These are phyloP conservation scores for Colletotrichum kahawae DNA, from an alignment of 2,329 filamentous ascomycete species.

Conservation along the genomic window DNA sequence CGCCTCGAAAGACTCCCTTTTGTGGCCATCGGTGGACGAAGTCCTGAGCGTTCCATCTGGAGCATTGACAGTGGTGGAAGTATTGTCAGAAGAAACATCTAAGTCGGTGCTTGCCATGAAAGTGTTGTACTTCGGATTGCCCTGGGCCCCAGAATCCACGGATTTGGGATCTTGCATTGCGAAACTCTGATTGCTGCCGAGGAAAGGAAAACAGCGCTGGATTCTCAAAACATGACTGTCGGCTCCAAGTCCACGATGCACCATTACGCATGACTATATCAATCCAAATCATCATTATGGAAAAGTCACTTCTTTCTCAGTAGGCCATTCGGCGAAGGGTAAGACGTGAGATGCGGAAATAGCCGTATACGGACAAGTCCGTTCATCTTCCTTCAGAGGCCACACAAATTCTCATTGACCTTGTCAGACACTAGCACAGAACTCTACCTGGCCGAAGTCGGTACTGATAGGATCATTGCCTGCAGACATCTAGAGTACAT, in stretches of 20 bases:
- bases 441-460: neutral
- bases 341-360: neutral
- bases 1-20: neutral
- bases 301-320: neutral
- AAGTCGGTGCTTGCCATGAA: neutral
- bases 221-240: neutral
- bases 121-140: neutral
- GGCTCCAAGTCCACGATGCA: neutral
- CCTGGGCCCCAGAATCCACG: neutral
- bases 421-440: neutral
- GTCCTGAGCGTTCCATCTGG: neutral
- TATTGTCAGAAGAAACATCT: neutral
- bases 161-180: neutral
- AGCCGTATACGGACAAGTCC: neutral
- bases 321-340: neutral
- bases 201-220: neutral
- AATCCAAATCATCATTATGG: neutral
- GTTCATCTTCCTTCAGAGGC: neutral
- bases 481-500: neutral
- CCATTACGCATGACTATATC: neutral
- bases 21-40: neutral
- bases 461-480: neutral
- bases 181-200: neutral
- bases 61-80: neutral
- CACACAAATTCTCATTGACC: neutral